Evolutionary conservation across 106 monocot genomes (phyloP).

Genomic region (Cymbidium sinense): DNA sequence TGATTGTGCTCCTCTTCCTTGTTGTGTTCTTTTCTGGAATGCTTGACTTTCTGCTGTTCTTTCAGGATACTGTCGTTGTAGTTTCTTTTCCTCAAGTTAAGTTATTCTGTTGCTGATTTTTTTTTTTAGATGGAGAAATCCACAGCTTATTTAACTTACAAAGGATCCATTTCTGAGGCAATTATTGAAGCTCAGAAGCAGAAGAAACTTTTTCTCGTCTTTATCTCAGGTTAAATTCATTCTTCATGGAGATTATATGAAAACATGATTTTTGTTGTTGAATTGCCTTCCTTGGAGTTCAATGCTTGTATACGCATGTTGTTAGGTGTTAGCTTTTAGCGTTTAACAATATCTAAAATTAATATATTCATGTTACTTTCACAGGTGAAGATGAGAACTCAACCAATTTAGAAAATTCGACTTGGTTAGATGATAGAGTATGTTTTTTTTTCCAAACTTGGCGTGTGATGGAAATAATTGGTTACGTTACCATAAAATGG

Average conservation of each 20-base stretch:
- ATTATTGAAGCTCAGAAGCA: conserved; percentile 50
- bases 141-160: conserved; percentile 46
- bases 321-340: background rate
- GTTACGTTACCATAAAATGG: background rate
- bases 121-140: conserved; percentile 49
- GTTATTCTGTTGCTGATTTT: background rate
- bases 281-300: background rate
- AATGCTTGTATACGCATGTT: background rate
- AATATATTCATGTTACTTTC: conserved; percentile 3
- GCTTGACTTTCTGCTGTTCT: no score
- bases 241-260: background rate
- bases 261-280: background rate
- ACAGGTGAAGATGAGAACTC: conserved; percentile 80
- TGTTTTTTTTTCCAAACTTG: conserved; percentile 15
- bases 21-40: no score
- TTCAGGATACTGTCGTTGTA: background rate
- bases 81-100: background rate
- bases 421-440: conserved; percentile 52
- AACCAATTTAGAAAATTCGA: conserved; percentile 43
- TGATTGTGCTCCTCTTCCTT: background rate
- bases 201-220: conserved; percentile 81
- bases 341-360: background rate
- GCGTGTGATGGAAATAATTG: background rate
- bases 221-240: conserved; percentile 61
- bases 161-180: conserved; percentile 82